Evolutionary conservation across 176 grass and related monocot genomes (phyloP), one percentile per base, ranked within the genome.

Genomic region (Oryza nivara): DNA sequence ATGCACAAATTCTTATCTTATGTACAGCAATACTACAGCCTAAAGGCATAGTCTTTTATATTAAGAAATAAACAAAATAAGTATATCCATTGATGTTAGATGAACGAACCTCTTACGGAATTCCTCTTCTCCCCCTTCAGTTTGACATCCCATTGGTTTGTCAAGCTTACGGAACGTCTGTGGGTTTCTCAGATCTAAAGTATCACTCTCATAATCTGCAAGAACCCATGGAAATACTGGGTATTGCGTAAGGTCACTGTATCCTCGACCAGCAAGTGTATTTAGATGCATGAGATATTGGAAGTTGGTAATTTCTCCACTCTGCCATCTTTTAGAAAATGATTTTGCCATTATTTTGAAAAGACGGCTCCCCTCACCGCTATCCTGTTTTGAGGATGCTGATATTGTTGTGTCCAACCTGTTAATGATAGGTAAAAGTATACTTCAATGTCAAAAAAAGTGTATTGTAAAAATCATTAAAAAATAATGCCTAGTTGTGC

Each of bases 161-260:
- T 99, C 90, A 88, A 99, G 97, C 90, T 89, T 99, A 68, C 97
- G 93, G 76, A 99, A 99, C 4, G 88, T 94, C 48, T 74, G 67
- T 46, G 92, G 92, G 36, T 94, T 96, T 75, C 75, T 83, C 70
- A 96, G 88, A 92, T 99, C 93, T 87, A 99, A 79, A 82, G 35
- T 88, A 81, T 99, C 89, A 2, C 93, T 99, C 20, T 96, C 90
- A 79, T 99, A 99, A 83, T 99, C 93, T 72, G 97, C 92, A 71
- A 99, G 93, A 92, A 99, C 92, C 97, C 97, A 99, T 74, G 97
- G 97, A 85, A 99, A 99, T 71, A 99, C 97, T 78, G 97, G 97
- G 89, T 99, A 99, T 60, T 99, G 97, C 19, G 97, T 99, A 72
- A 99, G 92, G 75, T 99, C 97, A 71, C 97, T 99, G 69, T 99